Evolutionary conservation across 768 basidiomycete genomes (phyloP).

Genomic region (Psilocybe cyanescens): DNA sequence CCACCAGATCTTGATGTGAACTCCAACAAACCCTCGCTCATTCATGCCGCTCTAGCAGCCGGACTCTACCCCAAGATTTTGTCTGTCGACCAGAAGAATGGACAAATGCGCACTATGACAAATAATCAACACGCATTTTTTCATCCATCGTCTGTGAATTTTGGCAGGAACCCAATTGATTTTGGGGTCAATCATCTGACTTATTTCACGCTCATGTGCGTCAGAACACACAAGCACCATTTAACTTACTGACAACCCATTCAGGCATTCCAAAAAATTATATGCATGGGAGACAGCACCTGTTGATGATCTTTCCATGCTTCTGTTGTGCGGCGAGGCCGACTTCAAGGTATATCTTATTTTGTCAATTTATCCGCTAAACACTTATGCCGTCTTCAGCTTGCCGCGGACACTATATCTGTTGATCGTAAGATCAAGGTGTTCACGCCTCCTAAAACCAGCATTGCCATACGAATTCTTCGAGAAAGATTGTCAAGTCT

Average conservation of each 20-base stretch:
- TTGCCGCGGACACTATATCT: slow-evolving; percentile 67
- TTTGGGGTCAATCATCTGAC: slow-evolving; percentile 75
- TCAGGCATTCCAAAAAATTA: slow-evolving; percentile 90
- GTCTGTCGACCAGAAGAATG: slow-evolving; percentile 58
- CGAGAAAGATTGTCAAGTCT: slow-evolving; percentile 63
- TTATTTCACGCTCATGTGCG: slow-evolving; percentile 90
- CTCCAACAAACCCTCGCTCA: slow-evolving; percentile 61
- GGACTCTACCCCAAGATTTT: slow-evolving; percentile 94
- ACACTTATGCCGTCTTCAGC: slow-evolving; percentile 41
- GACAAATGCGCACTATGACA: slow-evolving; percentile 75
- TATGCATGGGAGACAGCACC: slow-evolving; percentile 95
- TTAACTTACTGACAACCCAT: neutral
- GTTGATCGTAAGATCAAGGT: slow-evolving; percentile 89
- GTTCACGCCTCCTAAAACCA: slow-evolving; percentile 67
- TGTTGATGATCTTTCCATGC: slow-evolving; percentile 79
- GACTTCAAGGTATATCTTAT: slow-evolving; percentile 70
- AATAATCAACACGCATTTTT: slow-evolving; percentile 82
- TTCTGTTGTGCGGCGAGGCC: slow-evolving; percentile 87
- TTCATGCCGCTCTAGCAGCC: slow-evolving; percentile 83
- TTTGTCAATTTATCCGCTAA: neutral
- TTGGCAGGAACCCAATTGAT: slow-evolving; percentile 65
- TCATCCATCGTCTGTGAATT: slow-evolving; percentile 94
- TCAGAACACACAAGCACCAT: neutral
- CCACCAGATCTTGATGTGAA: slow-evolving; percentile 76
- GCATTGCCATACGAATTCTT: slow-evolving; percentile 80